Base-by-base conservation (phyloP, 2,329 filamentous ascomycete genomes). In the Beauveria scarabaeidicola region DNA sequence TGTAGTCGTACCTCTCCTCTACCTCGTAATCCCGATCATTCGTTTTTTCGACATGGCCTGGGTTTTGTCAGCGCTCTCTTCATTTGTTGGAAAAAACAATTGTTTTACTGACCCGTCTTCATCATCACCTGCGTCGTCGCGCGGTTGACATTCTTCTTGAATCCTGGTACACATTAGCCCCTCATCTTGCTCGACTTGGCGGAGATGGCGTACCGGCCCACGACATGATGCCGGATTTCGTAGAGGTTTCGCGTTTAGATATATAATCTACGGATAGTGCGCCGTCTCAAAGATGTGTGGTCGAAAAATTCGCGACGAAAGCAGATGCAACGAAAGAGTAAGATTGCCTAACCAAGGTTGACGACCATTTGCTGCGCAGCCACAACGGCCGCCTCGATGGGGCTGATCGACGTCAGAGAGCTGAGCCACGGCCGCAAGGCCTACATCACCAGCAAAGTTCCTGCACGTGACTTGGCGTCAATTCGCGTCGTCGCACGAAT, bases 61-160 rank as follows among this genome's bases (percentile, higher is more conserved):
- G 8, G 50, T 3, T 17, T 27, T 27, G 43, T 69, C 32, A 70
- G 65, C 52, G 36, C 19, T 21, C 5, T 1, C 19, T 8, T 15
- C 27, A 27, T 19, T 29, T n/a, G 2, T 2, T 13, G 21, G 32
- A 9, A 10, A 48, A 19, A 17, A 25, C 17, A 15, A 11, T 47
- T 23, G 17, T 13, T 9, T 15, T 40, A 69, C 80, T 64, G 74
- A 89, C 87, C 90, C 61, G 92, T 96, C 83, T 99, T 99, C 93
- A 99, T 97, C 91, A 99, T 97, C 64, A 97, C 93, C 86, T 97
- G 92, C 78, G 95, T 99, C 76, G 93, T 97, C 69, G 93, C 93
- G 79, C 94, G 91, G 81, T 94, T 93, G 80, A 97, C 92, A 86
- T 95, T 95, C 76, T 96, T 96, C 80, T 94, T 78, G 69, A 78